Base-by-base conservation (phyloP, 305 asterid genomes). In the Solanum hybrid region DNA sequence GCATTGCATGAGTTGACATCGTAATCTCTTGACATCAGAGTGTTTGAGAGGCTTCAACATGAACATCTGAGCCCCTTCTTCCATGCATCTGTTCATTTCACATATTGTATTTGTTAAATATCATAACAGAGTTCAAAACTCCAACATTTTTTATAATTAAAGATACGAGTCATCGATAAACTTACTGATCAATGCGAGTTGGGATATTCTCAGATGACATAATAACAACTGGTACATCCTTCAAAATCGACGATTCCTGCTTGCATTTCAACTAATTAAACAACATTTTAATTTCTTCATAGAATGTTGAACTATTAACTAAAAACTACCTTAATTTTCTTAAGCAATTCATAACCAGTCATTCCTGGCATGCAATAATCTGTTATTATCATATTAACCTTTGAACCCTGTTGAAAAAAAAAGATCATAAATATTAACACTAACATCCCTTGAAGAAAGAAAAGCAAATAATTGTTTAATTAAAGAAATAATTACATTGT, bases 321-420 rank as follows among this genome's bases (percentile, higher is more conserved):
- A 17, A 41, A 39, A 13, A 45, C 37, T 93, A 95, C 97, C 96
- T 95, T 95, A 78, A 95, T 93, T 89, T 94, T 95, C 94, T 95
- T 94, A 81, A 95, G 97, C 31, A 95, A 91, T 51, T 95, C 97
- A 82, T 94, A 95, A n/a, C 97, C 97, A 5, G 94, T 92, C 96
- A 95, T 95, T 88, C 94, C 97, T 1, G 97, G 97, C 97, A 95
- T 95, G 92, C 96, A 94, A 84, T 95, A 94, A 89, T 94, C 96
- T 79, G 96, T 95, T 89, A 95, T 94, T 73, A 95, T 94, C 95
- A 95, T 87, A 90, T 93, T 94, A 89, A 95, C 93, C 93, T 94
- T 94, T 83, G 93, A 89, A 20, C 89, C 94, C 96, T 93, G 91
- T 61, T n/a, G 29, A 88, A 82, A 33, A 31, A 4, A 13, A 5